Evolutionary conservation across 257 asterid genomes (phyloP).

Genomic region (Handroanthus guayacan): DNA sequence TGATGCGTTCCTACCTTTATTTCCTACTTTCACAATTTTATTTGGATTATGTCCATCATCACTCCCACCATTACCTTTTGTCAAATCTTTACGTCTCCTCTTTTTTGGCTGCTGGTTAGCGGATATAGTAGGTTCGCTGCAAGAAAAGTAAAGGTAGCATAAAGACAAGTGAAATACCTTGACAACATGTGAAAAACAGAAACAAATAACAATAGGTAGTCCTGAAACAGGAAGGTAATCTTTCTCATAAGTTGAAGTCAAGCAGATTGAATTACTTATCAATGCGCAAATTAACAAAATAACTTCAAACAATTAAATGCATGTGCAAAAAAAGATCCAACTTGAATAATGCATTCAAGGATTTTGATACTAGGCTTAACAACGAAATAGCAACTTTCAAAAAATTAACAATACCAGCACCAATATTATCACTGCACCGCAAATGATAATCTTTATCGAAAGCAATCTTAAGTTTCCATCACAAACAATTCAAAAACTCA

Average conservation of each 20-base stretch:
- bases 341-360: conserved; percentile 23
- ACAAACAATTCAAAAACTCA: conserved; percentile 10
- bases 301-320: background rate
- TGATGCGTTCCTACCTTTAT: conserved; percentile 58
- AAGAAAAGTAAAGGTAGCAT: conserved; percentile 28
- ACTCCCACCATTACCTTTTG: conserved; percentile 53
- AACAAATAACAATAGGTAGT: conserved; percentile 13
- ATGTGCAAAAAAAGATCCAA: background rate
- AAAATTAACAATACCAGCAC: background rate
- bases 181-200: conserved; percentile 11
- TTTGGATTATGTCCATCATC: conserved; percentile 51
- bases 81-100: conserved; percentile 71
- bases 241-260: conserved; percentile 5
- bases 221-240: conserved; percentile 1
- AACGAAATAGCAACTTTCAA: background rate
- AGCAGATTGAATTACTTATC: background rate
- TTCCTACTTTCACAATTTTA: conserved; percentile 62
- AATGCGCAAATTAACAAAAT: conserved; percentile 3
- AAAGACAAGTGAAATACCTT: conserved; percentile 8
- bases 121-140: conserved; percentile 63
- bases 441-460: background rate
- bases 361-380: background rate
- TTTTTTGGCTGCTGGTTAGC: conserved; percentile 76
- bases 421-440: background rate
- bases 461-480: background rate